These are phyloP conservation scores for Inonotus obliquus DNA, from an alignment of 1,284 basidiomycete species.

Conservation along the genomic window DNA sequence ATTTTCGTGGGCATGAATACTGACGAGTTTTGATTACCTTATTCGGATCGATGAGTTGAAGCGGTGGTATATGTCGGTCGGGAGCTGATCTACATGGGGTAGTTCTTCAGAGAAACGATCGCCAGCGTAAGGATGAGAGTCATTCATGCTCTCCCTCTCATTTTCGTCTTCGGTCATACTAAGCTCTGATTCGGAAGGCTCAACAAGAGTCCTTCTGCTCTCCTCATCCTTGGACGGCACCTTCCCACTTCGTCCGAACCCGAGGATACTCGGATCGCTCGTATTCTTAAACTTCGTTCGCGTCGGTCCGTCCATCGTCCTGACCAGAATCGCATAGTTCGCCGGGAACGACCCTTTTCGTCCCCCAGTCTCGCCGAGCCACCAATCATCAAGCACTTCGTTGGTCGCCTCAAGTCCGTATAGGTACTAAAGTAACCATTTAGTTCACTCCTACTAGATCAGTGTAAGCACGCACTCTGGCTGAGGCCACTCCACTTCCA, in stretches of 20 bases:
- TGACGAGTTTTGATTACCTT: too few species aligned
- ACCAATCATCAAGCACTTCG: constrained; percentile 82
- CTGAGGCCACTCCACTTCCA: constrained; percentile 60
- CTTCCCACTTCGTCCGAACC: not conserved
- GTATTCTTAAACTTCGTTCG: constrained; percentile 18
- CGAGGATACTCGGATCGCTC: constrained; percentile 19
- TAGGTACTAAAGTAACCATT: not conserved
- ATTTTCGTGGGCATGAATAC: too few species aligned
- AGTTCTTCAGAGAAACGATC: too few species aligned
- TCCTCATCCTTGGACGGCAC: constrained; percentile 6
- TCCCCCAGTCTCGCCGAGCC: constrained; percentile 71
- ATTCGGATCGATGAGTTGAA: too few species aligned
- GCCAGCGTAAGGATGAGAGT: not conserved
- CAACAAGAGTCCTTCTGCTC: constrained; percentile 10
- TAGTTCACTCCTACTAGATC: not conserved
- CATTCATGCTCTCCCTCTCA: constrained; percentile 9
- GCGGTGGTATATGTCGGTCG: too few species aligned
- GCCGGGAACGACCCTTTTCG: constrained; percentile 74
- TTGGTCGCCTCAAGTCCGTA: constrained; percentile 27
- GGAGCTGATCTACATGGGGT: too few species aligned
- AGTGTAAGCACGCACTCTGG: constrained; percentile 37
- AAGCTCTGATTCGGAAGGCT: constrained; percentile 10
- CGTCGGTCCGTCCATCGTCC: constrained; percentile 26
- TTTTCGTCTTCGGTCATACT: constrained; percentile 9
- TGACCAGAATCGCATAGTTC: constrained; percentile 57